Conservation (phyloP, 768 basidiomycete genomes). For the Lactifluus hygrophoroides region DNA sequence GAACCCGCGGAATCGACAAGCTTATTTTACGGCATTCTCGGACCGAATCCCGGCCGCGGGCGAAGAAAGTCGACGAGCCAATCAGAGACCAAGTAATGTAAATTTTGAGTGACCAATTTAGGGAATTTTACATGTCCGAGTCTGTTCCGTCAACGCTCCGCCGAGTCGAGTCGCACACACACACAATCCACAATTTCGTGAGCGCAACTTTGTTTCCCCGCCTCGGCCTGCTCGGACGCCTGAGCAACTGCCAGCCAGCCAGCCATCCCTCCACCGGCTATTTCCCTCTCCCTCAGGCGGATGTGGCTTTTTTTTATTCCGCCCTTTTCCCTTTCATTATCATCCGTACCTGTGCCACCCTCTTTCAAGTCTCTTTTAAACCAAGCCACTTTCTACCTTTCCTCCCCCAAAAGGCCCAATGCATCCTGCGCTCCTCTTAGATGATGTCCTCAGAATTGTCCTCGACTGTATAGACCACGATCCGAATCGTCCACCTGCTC, state of each 20-base stretch:
- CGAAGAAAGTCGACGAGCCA: background rate
- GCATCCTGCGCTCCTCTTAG: conserved; percentile 21
- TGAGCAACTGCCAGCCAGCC: conserved; percentile 6
- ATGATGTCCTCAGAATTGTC: conserved; percentile 19
- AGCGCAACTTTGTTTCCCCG: conserved; percentile 10
- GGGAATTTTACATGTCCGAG: no score
- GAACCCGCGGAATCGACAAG: conserved; percentile 1
- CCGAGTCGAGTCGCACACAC: no score
- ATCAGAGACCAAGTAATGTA: background rate
- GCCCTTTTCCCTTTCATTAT: background rate
- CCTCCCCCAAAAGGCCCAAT: background rate
- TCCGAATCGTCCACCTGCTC: background rate
- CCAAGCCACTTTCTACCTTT: background rate
- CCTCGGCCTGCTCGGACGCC: conserved; percentile 1
- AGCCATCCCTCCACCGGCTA: background rate
- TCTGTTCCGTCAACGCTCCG: no score
- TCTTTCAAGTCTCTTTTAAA: background rate
- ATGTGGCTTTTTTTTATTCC: background rate
- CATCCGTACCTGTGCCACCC: background rate
- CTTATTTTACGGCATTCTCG: background rate
- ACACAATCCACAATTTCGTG: background rate
- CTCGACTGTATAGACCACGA: conserved; percentile 17
- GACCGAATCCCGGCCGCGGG: background rate
- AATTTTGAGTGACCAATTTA: background rate
- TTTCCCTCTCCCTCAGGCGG: background rate